These are phyloP conservation scores for Triticum monococcum DNA, from an alignment of 176 grass and related monocot genomes.

Conservation along the genomic window DNA sequence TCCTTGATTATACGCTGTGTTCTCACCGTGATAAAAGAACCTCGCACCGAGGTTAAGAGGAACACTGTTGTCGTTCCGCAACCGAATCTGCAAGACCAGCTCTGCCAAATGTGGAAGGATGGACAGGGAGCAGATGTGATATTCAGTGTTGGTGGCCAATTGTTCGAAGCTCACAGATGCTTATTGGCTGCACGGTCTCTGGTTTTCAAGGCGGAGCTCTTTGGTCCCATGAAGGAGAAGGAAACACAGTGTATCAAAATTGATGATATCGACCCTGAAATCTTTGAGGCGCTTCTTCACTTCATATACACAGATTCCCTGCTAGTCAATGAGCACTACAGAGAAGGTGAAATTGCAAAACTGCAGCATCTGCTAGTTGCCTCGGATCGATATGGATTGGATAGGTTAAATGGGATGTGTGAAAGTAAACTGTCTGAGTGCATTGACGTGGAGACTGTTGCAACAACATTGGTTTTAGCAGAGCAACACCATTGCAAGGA, in stretches of 20 bases:
- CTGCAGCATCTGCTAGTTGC: neutral
- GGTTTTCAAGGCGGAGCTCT: neutral
- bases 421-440: neutral
- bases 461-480: no score
- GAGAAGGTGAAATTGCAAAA: neutral
- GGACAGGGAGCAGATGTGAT: neutral
- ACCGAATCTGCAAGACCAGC: no score
- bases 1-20: neutral
- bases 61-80: no score
- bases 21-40: neutral
- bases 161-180: neutral
- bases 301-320: neutral
- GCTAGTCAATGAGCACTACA: no score
- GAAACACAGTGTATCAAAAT: neutral
- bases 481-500: no score
- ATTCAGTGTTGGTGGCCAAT: neutral
- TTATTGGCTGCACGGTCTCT: neutral
- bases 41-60: no score
- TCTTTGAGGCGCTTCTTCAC: neutral
- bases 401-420: neutral
- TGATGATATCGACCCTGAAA: neutral
- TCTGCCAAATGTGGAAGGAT: neutral
- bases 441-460: no score
- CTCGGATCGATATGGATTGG: slow-evolving; percentile 21
- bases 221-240: neutral